phyloP scores from a whole-genome alignment of 768 basidiomycete species.

The Mrakia hoshinonis region DNA sequence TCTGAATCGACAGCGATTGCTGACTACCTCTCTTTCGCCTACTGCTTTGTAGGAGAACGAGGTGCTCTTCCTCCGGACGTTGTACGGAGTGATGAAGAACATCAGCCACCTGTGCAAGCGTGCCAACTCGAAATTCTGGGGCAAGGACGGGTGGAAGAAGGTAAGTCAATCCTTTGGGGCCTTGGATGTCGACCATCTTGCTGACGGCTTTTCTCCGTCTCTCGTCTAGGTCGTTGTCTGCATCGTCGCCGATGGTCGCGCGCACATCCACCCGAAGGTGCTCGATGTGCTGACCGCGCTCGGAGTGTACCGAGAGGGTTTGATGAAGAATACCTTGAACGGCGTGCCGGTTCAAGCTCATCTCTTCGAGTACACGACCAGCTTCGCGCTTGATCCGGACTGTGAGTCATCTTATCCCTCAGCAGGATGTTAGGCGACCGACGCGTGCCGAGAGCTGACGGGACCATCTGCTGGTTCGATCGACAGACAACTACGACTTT shows the following conservation, averaged over 20 bases:
- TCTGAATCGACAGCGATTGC: neutral
- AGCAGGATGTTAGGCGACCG: no score
- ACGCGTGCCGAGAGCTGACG: neutral
- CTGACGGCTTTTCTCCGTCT: no score
- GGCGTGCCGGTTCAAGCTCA: conserved; percentile 72
- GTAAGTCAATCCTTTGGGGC: conserved; percentile 27
- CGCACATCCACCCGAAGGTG: conserved; percentile 71
- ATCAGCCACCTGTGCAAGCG: conserved; percentile 45
- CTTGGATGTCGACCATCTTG: neutral
- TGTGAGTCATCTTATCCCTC: neutral
- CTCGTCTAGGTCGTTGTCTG: conserved; percentile 58
- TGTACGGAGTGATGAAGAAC: conserved; percentile 86
- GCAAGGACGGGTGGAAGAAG: conserved; percentile 79
- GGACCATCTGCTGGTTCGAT: neutral
- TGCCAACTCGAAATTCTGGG: conserved; percentile 57
- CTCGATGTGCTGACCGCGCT: conserved; percentile 41
- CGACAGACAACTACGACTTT: conserved; percentile 15
- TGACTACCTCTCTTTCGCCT: neutral
- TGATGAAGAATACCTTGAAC: conserved; percentile 54
- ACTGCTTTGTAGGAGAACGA: conserved; percentile 19
- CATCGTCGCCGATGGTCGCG: conserved; percentile 74
- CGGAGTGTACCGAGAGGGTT: conserved; percentile 41
- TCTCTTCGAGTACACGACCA: conserved; percentile 59
- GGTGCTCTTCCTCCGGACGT: conserved; percentile 46
- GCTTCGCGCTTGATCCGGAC: conserved; percentile 40